Conservation (phyloP, 495 filamentous ascomycete genomes). For the Aspergillus egyptiacus region DNA sequence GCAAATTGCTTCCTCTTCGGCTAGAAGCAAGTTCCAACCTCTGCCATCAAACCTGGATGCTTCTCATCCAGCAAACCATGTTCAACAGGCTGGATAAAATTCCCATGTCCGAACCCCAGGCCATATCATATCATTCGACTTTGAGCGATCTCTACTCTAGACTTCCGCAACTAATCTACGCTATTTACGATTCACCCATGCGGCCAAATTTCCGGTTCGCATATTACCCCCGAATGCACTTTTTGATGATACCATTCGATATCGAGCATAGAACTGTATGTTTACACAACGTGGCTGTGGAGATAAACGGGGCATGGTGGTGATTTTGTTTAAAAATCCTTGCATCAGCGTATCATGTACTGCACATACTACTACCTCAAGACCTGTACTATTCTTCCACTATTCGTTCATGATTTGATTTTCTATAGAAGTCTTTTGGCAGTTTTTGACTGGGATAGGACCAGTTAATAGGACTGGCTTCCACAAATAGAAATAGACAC, state of each 20-base stretch:
- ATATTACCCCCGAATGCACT: conserved; percentile 8
- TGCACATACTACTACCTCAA: conserved; percentile 11
- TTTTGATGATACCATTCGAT: conserved; percentile 27
- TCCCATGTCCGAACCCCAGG: conserved; percentile 6
- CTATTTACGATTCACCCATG: conserved; percentile 21
- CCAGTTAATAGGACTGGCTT: no score
- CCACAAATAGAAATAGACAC: background rate
- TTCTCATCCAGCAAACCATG: no score
- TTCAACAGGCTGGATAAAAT: background rate
- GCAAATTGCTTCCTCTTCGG: background rate
- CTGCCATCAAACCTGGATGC: background rate
- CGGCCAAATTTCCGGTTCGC: conserved; percentile 12
- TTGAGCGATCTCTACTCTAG: conserved; percentile 13
- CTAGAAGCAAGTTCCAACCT: background rate
- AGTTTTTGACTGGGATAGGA: no score
- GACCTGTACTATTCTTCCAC: background rate
- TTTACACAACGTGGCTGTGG: background rate
- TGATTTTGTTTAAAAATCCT: conserved; percentile 12
- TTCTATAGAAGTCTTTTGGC: no score
- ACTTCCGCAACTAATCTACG: conserved; percentile 23
- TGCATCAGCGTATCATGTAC: conserved; percentile 6
- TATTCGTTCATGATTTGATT: background rate
- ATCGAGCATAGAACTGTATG: conserved; percentile 26
- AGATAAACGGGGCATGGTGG: conserved; percentile 6
- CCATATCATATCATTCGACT: background rate